Evolutionary conservation across 805 yeast species (phyloP).

Genomic region (Yarrowia alimentaria): DNA sequence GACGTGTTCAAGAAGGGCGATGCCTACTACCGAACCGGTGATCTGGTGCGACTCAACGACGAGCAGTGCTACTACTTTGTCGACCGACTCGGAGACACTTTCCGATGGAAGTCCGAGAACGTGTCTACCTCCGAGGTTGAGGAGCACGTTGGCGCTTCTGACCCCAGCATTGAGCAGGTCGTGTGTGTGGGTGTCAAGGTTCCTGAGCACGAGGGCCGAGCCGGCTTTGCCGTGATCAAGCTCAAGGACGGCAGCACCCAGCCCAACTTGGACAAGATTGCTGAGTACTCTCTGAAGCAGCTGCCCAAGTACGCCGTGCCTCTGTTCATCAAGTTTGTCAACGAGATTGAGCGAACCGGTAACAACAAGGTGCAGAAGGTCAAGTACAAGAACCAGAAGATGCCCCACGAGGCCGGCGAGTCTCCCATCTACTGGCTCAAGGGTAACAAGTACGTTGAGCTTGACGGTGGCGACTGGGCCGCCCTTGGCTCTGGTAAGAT

Average conservation of each 20-base stretch:
- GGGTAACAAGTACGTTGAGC: slow-evolving; percentile 51
- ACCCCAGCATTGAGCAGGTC: slow-evolving; percentile 50
- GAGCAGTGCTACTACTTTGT: slow-evolving; percentile 76
- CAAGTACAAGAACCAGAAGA: slow-evolving; percentile 43
- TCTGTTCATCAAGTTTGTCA: slow-evolving; percentile 67
- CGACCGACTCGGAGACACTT: slow-evolving; percentile 92
- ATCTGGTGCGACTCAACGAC: slow-evolving; percentile 65
- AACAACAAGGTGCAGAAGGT: slow-evolving; percentile 86
- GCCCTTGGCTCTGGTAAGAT: slow-evolving; percentile 36
- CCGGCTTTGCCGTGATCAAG: slow-evolving; percentile 82
- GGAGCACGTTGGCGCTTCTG: slow-evolving; percentile 48
- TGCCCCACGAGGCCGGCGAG: slow-evolving; percentile 45
- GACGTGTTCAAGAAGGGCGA: slow-evolving; percentile 83
- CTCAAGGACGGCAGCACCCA: slow-evolving; percentile 43
- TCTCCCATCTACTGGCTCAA: slow-evolving; percentile 65
- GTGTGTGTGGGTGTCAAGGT: slow-evolving; percentile 86
- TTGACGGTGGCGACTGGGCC: slow-evolving; percentile 60
- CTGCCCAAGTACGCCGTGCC: slow-evolving; percentile 88
- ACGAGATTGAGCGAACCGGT: slow-evolving; percentile 62
- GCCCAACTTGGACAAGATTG: slow-evolving; percentile 45
- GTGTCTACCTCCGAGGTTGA: slow-evolving; percentile 94
- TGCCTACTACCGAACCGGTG: slow-evolving; percentile 89
- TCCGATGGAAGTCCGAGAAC: slow-evolving; percentile 95
- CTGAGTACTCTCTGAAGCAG: slow-evolving; percentile 42
- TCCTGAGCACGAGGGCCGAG: slow-evolving; percentile 89